Base-by-base conservation (phyloP, 768 basidiomycete species). In the Hypholoma sublateritium region DNA sequence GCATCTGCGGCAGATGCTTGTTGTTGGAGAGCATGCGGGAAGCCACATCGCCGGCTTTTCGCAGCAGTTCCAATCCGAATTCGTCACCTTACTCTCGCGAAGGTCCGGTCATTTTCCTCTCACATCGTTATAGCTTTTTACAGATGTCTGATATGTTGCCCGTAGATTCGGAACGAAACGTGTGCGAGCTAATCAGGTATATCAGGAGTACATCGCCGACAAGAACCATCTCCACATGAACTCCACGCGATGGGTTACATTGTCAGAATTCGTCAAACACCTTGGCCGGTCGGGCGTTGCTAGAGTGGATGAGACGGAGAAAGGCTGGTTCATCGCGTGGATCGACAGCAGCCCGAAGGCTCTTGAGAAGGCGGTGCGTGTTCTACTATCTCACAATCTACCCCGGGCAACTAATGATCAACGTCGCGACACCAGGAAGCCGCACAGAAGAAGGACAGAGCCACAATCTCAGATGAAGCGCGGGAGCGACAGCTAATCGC, bases 181-280 rank as follows among this genome's bases (percentile, higher is more conserved):
- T 46, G 94, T 98, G 34, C 83, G 87, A 61, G 93, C 93, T 24
- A 99, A 99, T 68, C 87, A 85, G 46, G 96, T 98, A 13, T 99
- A 99, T 65, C 95, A 99, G 72, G 97, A 98, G 70, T 96, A 93
- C 73, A 99, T 99, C 62, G 81, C 89, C 55, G 95, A 98, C 75
- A 95, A 95, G 74, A 69, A 76, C 44, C 97, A 98, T 72, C 77
- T 97, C 28, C 97, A 99, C 77, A 99, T 99, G 97, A 99, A 99
- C 73, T 75, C 95, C 5, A 98, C 97, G 13, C 87, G 93, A 48
- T 99, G 96, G 95, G 93, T 98, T 25, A 97, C 97, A 12, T 81
- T 98, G 66, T 92, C 93, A n/a, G 96, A 96, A 70, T 99, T 98
- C 62, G 79, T 83, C 62, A 95, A 96, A 72, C 85, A 94, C 64